Base-by-base conservation (phyloP, 1,139 yeast species). In the Yarrowia galli region DNA sequence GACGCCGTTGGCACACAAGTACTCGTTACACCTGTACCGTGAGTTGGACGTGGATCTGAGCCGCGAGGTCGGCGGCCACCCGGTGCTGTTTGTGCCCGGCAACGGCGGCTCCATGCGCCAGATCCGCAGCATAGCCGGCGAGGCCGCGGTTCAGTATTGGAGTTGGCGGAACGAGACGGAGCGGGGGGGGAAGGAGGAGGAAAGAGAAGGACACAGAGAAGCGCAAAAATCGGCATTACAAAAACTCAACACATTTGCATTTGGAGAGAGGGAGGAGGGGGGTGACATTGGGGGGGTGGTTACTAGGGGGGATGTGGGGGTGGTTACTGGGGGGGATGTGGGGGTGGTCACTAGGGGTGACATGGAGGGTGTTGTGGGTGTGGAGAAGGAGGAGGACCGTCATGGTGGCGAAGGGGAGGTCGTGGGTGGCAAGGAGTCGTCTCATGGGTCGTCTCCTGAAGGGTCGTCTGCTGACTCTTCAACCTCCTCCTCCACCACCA, bases 61-160 rank as follows among this genome's bases (percentile, higher is more conserved):
- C n/a, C 38, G 56, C 20, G 65, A 54, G 23, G 79, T 80, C 5
- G 83, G 83, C 66, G 99, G 98, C 0, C 84, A 89, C 0, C 99
- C 99, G 0, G 92, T 91, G 0, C 79, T 96, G 23, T 96, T 96
- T 75, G 89, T 96, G 48, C 99, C 99, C 0, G 99, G 99, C 0
- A 96, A 96, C 76, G 99, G 99, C 0, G 99, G 99, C 0, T 89
- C 96, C 71, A 92, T 87, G 77, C 85, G 87, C 72, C 99, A 96
- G 78, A 97, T 87, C 12, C 81, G 99, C 68, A 90, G 97, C 0
- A 84, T 96, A n/a, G 99, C 98, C 0, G 87, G 98, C 0, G 69
- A 75, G 72, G 73, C 74, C 66, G 74, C 92, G 89, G 66, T 67
- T 1, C 56, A 53, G 46, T 42, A 43, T 8, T 45, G 65, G 56